These are phyloP conservation scores for Asparagopsis taxiformis DNA, from an alignment of 31 red algal species.

Conservation along the genomic window DNA sequence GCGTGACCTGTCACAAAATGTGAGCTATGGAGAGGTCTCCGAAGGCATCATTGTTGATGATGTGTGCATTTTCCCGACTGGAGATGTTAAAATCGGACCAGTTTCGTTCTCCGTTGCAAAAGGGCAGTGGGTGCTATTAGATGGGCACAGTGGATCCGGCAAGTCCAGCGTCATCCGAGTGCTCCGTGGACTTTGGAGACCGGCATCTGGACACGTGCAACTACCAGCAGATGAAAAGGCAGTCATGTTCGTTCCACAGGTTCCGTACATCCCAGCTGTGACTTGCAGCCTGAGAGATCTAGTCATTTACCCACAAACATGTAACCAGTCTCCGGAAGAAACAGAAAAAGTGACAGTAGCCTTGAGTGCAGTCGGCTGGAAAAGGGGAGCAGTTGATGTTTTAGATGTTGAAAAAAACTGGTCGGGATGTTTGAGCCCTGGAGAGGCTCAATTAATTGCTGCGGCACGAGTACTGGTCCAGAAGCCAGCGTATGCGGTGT, in stretches of 20 bases:
- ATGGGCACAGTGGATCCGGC: constrained; percentile 55
- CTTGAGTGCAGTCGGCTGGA: constrained; percentile 27
- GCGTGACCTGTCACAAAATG: too few relatives aligned
- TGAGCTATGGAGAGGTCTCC: neutral
- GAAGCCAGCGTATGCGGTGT: constrained; percentile 69
- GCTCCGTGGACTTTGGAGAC: constrained; percentile 44
- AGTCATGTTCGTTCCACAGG: constrained; percentile 36
- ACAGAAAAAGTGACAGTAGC: constrained; percentile 21
- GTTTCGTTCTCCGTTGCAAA: constrained; percentile 44
- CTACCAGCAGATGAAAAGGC: constrained; percentile 17
- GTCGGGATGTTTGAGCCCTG: constrained; percentile 77
- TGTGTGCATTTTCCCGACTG: constrained; percentile 2
- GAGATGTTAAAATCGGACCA: constrained; percentile 19
- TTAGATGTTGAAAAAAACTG: constrained; percentile 55
- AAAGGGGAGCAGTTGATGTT: constrained; percentile 13
- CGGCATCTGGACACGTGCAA: constrained; percentile 23
- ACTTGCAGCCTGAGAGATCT: constrained; percentile 14
- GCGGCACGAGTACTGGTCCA: constrained; percentile 79
- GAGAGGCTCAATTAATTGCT: constrained; percentile 79
- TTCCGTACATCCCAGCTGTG: constrained; percentile 25
- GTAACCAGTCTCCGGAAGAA: constrained; percentile 16
- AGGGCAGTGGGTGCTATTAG: constrained; percentile 50
- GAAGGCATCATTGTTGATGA: constrained; percentile 17
- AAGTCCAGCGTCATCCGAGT: constrained; percentile 49
- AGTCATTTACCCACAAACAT: constrained; percentile 39